Evolutionary conservation across 1,284 basidiomycete genomes (phyloP), one percentile per base, ranked within the genome.

Genomic region (Irpex sp.): DNA sequence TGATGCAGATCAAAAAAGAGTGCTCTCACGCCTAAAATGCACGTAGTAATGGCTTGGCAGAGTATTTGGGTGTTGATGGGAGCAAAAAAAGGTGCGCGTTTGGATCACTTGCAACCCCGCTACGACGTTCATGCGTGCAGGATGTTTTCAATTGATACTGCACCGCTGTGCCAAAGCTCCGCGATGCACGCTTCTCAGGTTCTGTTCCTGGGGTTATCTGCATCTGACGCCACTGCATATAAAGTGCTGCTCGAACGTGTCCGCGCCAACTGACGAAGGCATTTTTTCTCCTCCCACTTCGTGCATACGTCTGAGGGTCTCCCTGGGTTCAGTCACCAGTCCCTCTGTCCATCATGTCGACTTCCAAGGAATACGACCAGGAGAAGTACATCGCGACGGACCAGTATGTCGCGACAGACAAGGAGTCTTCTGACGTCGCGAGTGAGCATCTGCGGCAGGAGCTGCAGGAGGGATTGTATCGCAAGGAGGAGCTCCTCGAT

Each of bases 401-500:
- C 11, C 39, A 46, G 39, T 46, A 46, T 46, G 39, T n/a, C 39
- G 11, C 39, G 39, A 46, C 39, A 46, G 39, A 46, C 11, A 46
- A 46, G n/a, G 39, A 46, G 11, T 46, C 39, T 13, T 46, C 39
- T 2, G 39, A 46, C 39, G 39, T 46, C 39, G 39, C 39, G 11
- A 46, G 39, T n/a, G 39, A 46, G 39, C 39, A 46, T 13, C 39
- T 46, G n/a, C 26, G 33, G 31, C 26, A 55, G 31, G 53, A 55
- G 33, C 11, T 55, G 26, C 31, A 31, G 53, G 65, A 67, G n/a
- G 61, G 56, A 17, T 59, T 62, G 58, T 70, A 69, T 64, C 67
- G 74, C n/a, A 73, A 78, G 63, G 73, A 79, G 55, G 73, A 72
- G 39, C 72, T 78, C 56, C 64, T 77, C 35, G 82, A 84, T 54